These are phyloP conservation scores for Meyerozyma carpophila DNA, from an alignment of 1,139 yeast genomes.

Conservation along the genomic window DNA sequence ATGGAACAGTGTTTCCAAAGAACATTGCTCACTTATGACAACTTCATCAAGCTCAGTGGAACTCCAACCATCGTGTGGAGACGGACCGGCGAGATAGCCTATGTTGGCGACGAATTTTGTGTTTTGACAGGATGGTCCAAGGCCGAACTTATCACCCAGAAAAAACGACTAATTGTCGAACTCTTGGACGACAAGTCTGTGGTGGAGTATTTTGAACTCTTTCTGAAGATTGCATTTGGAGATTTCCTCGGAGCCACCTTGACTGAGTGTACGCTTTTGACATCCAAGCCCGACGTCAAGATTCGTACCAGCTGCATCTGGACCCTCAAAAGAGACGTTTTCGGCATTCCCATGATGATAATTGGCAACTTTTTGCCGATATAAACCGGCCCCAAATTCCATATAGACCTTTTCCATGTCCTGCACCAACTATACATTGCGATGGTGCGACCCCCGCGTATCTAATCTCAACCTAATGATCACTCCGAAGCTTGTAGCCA, in stretches of 20 bases:
- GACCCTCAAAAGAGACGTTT: conserved; percentile 70
- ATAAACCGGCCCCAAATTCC: conserved; percentile 10
- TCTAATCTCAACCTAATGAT: neutral
- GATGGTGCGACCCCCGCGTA: neutral
- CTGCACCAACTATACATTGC: neutral
- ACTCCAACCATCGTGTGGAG: conserved; percentile 97
- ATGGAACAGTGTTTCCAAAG: conserved; percentile 97
- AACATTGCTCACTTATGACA: conserved; percentile 82
- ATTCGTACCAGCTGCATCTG: conserved; percentile 79
- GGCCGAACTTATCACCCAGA: conserved; percentile 49
- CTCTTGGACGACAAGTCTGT: conserved; percentile 84
- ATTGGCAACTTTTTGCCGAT: conserved; percentile 89
- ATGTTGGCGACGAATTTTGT: conserved; percentile 89
- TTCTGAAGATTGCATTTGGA: conserved; percentile 83
- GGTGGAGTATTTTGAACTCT: conserved; percentile 80
- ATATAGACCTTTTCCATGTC: conserved; percentile 1
- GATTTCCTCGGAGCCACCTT: conserved; percentile 88
- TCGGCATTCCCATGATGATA: conserved; percentile 82
- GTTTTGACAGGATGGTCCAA: conserved; percentile 85
- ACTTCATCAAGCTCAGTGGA: conserved; percentile 76
- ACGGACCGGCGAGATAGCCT: conserved; percentile 91
- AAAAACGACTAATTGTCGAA: conserved; percentile 74
- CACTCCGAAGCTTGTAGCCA: conserved; percentile 22
- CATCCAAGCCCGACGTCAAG: conserved; percentile 44
- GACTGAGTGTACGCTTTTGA: conserved; percentile 73